phyloP scores from a whole-genome alignment of 768 basidiomycete genomes.

The Cyclocybe aegerita region DNA sequence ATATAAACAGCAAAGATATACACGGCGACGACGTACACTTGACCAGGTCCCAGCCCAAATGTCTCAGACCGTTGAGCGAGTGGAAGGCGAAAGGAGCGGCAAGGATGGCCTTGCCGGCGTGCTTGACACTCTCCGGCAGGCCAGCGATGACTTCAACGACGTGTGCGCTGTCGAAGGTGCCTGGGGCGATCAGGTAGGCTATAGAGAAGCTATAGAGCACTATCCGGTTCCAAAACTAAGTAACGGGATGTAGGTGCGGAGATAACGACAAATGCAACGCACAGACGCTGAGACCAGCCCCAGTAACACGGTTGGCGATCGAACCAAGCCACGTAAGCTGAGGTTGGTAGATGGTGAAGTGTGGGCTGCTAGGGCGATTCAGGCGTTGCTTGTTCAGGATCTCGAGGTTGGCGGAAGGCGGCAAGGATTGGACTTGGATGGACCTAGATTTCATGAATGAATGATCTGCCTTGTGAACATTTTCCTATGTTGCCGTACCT shows the following conservation, averaged over 20 bases:
- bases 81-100: constrained; percentile 92
- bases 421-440: constrained; percentile 65
- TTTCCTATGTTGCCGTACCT: constrained; percentile 31
- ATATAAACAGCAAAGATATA: constrained; percentile 2
- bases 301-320: constrained; percentile 86
- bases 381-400: constrained; percentile 89
- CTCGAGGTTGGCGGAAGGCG: constrained; percentile 52
- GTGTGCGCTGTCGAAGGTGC: constrained; percentile 75
- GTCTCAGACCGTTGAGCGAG: constrained; percentile 85
- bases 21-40: constrained; percentile 62
- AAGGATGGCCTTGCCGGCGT: constrained; percentile 71
- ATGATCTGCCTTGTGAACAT: not conserved
- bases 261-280: constrained; percentile 28
- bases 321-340: constrained; percentile 90
- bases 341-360: constrained; percentile 95
- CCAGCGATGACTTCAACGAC: constrained; percentile 70
- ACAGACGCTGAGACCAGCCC: constrained; percentile 77
- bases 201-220: constrained; percentile 89
- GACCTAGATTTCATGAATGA: constrained; percentile 30
- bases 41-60: constrained; percentile 86
- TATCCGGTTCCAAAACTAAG: constrained; percentile 25
- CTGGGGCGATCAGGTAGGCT: constrained; percentile 81
- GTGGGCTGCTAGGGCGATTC: constrained; percentile 87
- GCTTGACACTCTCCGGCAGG: constrained; percentile 78
- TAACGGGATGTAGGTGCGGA: not conserved